phyloP scores from a whole-genome alignment of 2,329 filamentous ascomycete genomes.

The Epichloe aotearoae region DNA sequence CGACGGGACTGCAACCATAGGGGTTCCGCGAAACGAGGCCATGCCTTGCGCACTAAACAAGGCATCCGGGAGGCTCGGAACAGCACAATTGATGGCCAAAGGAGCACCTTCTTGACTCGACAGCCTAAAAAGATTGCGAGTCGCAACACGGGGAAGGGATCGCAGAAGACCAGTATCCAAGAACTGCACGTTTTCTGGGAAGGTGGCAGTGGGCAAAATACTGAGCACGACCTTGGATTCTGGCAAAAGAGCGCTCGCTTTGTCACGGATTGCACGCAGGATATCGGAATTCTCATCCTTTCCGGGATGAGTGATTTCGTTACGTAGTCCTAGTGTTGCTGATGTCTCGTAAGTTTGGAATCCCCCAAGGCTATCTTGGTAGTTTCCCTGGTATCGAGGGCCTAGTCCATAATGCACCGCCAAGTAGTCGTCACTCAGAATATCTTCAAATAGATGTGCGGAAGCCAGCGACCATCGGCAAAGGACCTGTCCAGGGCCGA shows the following conservation, averaged over 20 bases:
- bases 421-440: conserved; percentile 79
- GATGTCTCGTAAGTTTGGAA: conserved; percentile 91
- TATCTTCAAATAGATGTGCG: conserved; percentile 77
- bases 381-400: conserved; percentile 85
- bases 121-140: conserved; percentile 40
- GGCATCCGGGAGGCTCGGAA: conserved; percentile 79
- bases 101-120: conserved; percentile 46
- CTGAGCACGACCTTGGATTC: conserved; percentile 75
- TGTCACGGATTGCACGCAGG: conserved; percentile 71
- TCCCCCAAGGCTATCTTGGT: conserved; percentile 88
- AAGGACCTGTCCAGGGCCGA: conserved; percentile 58
- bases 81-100: conserved; percentile 75
- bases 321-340: conserved; percentile 76
- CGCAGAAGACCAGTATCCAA: conserved; percentile 65
- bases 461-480: conserved; percentile 85
- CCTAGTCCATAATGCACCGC: conserved; percentile 85
- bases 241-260: conserved; percentile 68
- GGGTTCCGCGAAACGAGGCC: conserved; percentile 68
- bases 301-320: conserved; percentile 78
- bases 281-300: conserved; percentile 90
- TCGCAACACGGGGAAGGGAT: conserved; percentile 59
- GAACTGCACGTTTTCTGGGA: conserved; percentile 69
- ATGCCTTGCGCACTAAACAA: conserved; percentile 70
- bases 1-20: conserved; percentile 68
- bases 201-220: conserved; percentile 65